phyloP scores from a whole-genome alignment of 495 filamentous ascomycete species.

The Corynascus novoguineensis region DNA sequence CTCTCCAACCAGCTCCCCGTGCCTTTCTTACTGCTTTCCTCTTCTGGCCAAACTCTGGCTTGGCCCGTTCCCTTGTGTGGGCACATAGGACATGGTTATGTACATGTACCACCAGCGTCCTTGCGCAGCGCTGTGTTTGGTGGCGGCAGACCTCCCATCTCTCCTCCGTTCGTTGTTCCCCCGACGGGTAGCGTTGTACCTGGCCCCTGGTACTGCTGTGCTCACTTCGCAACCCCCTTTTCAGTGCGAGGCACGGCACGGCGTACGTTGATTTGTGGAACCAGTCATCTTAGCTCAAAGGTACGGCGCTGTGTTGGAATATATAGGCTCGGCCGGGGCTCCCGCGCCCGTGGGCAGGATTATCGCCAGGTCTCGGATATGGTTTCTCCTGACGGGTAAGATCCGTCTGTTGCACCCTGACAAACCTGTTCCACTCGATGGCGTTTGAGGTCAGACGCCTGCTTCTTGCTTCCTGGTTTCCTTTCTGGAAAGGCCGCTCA shows the following conservation, averaged over 20 bases:
- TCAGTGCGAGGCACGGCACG: background rate
- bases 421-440: background rate
- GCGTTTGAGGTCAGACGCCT: background rate
- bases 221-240: background rate
- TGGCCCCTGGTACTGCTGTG: background rate
- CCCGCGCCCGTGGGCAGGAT: background rate
- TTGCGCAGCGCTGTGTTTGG: background rate
- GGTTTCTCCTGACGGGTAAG: background rate
- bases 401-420: slow-evolving; percentile 1
- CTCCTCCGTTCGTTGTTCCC: background rate
- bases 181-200: background rate
- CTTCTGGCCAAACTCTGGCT: too few species aligned
- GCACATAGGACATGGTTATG: background rate
- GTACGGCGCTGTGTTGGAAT: background rate
- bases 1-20: too few species aligned
- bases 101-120: background rate
- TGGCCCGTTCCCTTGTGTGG: too few species aligned
- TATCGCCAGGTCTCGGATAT: background rate
- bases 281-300: background rate
- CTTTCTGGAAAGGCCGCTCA: background rate
- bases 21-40: too few species aligned
- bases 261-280: background rate
- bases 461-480: background rate
- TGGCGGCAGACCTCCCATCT: background rate
- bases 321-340: slow-evolving; percentile 6